phyloP scores from a whole-genome alignment of 352 stramenopile species.

The Globisporangium mamillatum region DNA sequence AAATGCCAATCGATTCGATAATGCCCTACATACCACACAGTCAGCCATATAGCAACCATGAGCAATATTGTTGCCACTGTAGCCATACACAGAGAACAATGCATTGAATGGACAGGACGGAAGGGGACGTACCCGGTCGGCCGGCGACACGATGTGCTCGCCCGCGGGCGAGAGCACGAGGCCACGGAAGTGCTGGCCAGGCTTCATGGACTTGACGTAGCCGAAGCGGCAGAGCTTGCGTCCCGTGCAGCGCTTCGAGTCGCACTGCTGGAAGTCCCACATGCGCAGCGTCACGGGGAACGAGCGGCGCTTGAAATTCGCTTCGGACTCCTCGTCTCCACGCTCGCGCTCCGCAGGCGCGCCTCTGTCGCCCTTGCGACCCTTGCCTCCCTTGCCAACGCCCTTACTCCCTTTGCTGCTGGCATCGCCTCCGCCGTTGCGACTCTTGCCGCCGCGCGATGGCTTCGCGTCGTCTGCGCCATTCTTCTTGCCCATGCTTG shows the following conservation, averaged over 20 bases:
- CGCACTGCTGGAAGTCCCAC: conserved; percentile 96
- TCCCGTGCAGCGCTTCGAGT: conserved; percentile 93
- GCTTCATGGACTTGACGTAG: conserved; percentile 91
- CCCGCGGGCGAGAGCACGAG: conserved; percentile 93
- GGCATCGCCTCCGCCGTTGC: conserved; percentile 3
- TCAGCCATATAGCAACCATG: not conserved
- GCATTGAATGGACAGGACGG: not conserved
- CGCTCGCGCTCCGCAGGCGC: conserved; percentile 18
- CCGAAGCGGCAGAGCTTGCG: conserved; percentile 91
- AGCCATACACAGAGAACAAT: not conserved
- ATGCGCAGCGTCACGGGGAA: conserved; percentile 88
- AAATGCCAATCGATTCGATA: conserved; percentile 87
- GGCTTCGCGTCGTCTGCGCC: conserved; percentile 10
- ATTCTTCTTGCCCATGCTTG: conserved; percentile 21
- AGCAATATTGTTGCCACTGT: not conserved
- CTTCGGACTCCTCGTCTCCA: conserved; percentile 64
- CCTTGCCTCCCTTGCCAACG: conserved; percentile 7
- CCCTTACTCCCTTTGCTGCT: conserved; percentile 1
- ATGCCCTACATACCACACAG: conserved; percentile 29
- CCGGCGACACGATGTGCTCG: conserved; percentile 87
- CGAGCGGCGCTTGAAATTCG: conserved; percentile 59
- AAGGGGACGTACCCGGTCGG: conserved; percentile 56
- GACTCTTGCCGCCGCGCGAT: conserved; percentile 11
- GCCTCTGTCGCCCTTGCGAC: conserved; percentile 18
- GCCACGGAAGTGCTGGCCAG: conserved; percentile 91